Conservation (phyloP, 345 rosid genomes). For the Passiflora organensis region DNA sequence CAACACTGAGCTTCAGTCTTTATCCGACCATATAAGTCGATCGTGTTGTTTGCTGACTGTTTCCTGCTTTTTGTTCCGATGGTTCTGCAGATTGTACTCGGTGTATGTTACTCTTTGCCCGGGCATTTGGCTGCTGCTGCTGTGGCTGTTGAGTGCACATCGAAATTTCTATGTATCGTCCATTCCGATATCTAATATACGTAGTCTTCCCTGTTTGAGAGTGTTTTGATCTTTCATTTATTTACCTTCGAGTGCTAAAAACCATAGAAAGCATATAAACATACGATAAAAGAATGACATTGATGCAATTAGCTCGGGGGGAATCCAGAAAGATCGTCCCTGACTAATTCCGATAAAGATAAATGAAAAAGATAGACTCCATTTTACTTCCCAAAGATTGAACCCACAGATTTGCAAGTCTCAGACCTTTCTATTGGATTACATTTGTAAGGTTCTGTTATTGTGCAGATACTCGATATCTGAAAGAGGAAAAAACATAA, state of each 20-base stretch:
- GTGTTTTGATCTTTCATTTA: not conserved
- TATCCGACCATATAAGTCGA: too few relatives aligned
- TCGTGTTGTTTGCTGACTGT: not conserved
- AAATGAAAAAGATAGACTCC: too few relatives aligned
- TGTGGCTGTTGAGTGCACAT: conserved; percentile 7
- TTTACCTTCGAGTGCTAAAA: too few relatives aligned
- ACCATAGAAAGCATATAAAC: not conserved
- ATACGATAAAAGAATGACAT: not conserved
- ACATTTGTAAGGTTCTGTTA: conserved; percentile 7
- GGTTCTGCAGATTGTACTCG: conserved; percentile 5
- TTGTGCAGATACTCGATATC: conserved; percentile 6
- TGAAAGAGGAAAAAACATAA: conserved; percentile 12
- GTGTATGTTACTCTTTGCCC: conserved; percentile 5
- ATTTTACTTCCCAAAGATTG: not conserved
- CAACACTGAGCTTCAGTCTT: conserved; percentile 1
- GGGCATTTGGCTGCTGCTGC: conserved; percentile 3
- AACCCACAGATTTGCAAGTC: not conserved
- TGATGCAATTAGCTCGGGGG: too few relatives aligned
- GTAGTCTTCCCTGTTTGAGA: not conserved
- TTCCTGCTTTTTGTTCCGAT: conserved; percentile 8
- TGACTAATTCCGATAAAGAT: too few relatives aligned
- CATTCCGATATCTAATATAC: not conserved
- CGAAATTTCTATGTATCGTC: not conserved
- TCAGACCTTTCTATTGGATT: not conserved
- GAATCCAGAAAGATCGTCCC: too few relatives aligned